These are phyloP conservation scores for Ophryocystis elektroscirrha DNA, from an alignment of 169 alveolate genomes.

Conservation along the genomic window DNA sequence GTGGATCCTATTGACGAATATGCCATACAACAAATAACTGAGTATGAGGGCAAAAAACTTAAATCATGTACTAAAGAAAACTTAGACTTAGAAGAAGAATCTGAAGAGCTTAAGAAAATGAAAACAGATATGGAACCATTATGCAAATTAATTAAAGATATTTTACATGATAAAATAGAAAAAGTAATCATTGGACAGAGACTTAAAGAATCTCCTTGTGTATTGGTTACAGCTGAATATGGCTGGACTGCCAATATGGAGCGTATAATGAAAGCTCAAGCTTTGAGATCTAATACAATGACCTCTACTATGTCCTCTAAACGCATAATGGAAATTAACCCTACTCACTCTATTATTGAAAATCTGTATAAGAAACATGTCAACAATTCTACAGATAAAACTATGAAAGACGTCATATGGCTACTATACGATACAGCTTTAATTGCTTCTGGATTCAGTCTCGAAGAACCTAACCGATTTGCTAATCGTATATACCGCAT, in stretches of 20 bases:
- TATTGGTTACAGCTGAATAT: conserved; percentile 87
- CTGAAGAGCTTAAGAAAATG: conserved; percentile 78
- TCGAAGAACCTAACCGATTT: conserved; percentile 95
- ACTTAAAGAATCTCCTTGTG: conserved; percentile 92
- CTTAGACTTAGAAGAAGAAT: conserved; percentile 81
- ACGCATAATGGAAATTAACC: conserved; percentile 98
- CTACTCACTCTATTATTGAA: conserved; percentile 79
- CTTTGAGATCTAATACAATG: conserved; percentile 89
- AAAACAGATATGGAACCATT: conserved; percentile 88
- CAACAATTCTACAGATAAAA: conserved; percentile 84
- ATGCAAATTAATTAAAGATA: conserved; percentile 88
- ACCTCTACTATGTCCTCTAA: conserved; percentile 51
- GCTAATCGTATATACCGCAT: conserved; percentile 94
- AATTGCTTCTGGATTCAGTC: conserved; percentile 91
- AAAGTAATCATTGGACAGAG: conserved; percentile 82
- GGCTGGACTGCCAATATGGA: conserved; percentile 99
- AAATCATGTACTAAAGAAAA: conserved; percentile 94
- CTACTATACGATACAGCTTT: conserved; percentile 89
- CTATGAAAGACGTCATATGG: conserved; percentile 97
- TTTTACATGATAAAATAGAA: conserved; percentile 93
- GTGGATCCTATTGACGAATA: conserved; percentile 98
- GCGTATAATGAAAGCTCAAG: conserved; percentile 99
- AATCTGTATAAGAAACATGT: conserved; percentile 83
- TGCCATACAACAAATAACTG: conserved; percentile 85
- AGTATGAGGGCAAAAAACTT: conserved; percentile 89